Percentiles rank a stretch among this genome's conserved stretches.
phyloP scores from a whole-genome alignment of 1,284 basidiomycete species.

The Trametes hirsuta region DNA sequence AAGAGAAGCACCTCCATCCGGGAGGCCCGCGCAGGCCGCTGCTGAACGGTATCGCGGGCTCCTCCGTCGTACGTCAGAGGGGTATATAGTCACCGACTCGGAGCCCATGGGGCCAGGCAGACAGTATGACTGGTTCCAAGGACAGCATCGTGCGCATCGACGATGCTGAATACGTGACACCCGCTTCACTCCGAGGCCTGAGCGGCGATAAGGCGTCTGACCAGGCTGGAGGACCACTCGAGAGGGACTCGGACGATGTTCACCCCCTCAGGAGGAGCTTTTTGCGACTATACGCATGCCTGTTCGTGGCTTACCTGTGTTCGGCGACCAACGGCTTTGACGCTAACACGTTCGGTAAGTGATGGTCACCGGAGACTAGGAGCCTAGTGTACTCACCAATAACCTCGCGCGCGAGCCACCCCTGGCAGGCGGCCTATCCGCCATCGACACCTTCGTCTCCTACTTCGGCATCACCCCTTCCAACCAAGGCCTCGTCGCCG shows the following conservation, averaged over 20 bases:
- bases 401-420: not conserved
- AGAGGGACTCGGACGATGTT: not conserved
- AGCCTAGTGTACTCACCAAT: not conserved
- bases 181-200: not conserved
- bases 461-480: constrained; percentile 25
- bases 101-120: not conserved
- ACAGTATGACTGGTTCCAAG: constrained; percentile 4
- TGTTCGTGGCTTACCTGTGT: constrained; percentile 29
- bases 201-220: not conserved
- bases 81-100: not conserved
- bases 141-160: constrained; percentile 2
- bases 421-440: constrained; percentile 23
- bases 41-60: not conserved
- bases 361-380: too few relatives aligned
- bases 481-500: constrained; percentile 27
- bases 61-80: not conserved
- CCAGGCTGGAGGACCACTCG: not conserved
- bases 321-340: constrained; percentile 30
- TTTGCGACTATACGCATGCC: constrained; percentile 22
- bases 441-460: constrained; percentile 25
- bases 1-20: not conserved
- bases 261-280: constrained; percentile 16
- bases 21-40: not conserved
- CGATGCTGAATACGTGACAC: not conserved
- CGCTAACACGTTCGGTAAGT: constrained; percentile 29